Evolutionary conservation across 176 grass and related monocot species (phyloP).

Genomic region (Avena eriantha): DNA sequence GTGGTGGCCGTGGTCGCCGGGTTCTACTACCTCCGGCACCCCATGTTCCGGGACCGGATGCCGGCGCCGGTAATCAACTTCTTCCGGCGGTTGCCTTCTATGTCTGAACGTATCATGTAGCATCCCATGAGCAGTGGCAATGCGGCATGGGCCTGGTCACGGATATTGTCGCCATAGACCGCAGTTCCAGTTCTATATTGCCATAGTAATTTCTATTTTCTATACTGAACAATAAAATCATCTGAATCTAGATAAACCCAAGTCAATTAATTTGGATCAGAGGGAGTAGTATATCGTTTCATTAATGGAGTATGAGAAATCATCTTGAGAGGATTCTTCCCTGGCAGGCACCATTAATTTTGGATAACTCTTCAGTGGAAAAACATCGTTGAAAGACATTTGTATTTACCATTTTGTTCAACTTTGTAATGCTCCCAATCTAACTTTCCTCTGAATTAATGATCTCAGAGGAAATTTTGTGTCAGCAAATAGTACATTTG

Average conservation of each 20-base stretch:
- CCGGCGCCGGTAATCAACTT: slow-evolving; percentile 79
- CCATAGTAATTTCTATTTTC: background rate
- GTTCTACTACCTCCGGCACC: slow-evolving; percentile 86
- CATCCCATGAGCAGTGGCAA: background rate
- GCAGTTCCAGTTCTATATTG: background rate
- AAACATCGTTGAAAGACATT: background rate
- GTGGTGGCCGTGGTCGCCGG: slow-evolving; percentile 55
- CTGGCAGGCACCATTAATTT: background rate
- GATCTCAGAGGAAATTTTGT: background rate
- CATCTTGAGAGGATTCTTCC: background rate
- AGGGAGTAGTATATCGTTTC: background rate
- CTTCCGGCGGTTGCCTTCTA: slow-evolving; percentile 76
- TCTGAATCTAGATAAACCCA: too few relatives aligned
- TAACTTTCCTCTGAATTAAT: background rate
- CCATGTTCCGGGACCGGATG: slow-evolving; percentile 77
- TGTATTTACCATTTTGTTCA: background rate
- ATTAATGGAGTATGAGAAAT: background rate
- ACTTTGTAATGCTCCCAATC: background rate
- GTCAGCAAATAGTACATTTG: background rate
- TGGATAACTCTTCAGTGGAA: background rate
- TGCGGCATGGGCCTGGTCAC: background rate
- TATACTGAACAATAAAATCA: background rate
- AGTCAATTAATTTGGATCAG: too few relatives aligned
- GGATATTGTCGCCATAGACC: background rate
- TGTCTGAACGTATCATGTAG: slow-evolving; percentile 81